Conservation (phyloP, 805 yeast genomes). For the Scheffersomyces amazonensis region DNA sequence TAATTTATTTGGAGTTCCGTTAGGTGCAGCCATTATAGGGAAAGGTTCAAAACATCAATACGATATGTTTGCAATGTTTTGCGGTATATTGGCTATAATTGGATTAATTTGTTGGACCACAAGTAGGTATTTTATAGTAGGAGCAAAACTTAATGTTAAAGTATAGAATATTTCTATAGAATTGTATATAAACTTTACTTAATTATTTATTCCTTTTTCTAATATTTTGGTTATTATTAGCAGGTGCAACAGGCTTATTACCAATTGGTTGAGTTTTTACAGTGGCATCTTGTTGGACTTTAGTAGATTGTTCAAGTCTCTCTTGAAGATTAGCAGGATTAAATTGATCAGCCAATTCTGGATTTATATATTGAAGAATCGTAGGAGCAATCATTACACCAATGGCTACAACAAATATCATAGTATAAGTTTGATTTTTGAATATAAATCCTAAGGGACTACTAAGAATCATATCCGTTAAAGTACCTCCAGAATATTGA, state of each 20-base stretch:
- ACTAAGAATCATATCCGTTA: conserved; percentile 29
- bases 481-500: conserved; percentile 26
- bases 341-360: conserved; percentile 35
- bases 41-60: conserved; percentile 24
- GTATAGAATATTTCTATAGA: conserved; percentile 3
- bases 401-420: conserved; percentile 24
- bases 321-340: background rate
- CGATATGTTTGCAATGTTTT: conserved; percentile 29
- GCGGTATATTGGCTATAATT: conserved; percentile 24
- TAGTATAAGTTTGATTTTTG: conserved; percentile 31
- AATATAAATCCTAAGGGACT: conserved; percentile 44
- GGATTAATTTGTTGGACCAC: conserved; percentile 27
- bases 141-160: conserved; percentile 20
- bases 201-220: conserved; percentile 1
- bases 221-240: conserved; percentile 1
- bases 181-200: background rate
- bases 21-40: conserved; percentile 36
- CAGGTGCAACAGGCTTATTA: conserved; percentile 2
- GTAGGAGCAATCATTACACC: conserved; percentile 32
- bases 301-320: background rate
- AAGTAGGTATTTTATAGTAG: conserved; percentile 30
- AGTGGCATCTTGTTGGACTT: background rate
- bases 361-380: conserved; percentile 24
- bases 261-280: background rate
- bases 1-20: conserved; percentile 34